Conservation (phyloP, 805 yeast genomes). For the Yarrowia bubula region DNA sequence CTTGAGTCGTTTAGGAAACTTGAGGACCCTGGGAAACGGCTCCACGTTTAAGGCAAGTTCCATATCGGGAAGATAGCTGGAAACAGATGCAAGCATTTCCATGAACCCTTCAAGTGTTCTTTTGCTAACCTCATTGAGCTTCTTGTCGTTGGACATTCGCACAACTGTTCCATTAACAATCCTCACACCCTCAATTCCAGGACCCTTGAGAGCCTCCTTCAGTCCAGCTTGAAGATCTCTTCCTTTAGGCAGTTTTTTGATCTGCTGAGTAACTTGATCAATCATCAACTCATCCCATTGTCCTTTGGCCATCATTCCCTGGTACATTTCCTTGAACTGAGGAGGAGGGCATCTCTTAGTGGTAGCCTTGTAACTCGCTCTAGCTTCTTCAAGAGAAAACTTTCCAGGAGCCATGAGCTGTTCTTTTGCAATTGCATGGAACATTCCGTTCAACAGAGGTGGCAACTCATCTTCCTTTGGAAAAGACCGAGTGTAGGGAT, state of each 20-base stretch:
- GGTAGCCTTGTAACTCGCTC: background rate
- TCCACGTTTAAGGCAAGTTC: background rate
- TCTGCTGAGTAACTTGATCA: background rate
- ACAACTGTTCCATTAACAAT: background rate
- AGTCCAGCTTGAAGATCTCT: background rate
- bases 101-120: background rate
- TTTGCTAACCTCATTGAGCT: background rate
- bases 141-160: background rate
- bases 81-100: background rate
- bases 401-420: background rate
- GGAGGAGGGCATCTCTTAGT: background rate
- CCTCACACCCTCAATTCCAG: background rate
- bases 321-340: background rate
- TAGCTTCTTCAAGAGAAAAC: background rate
- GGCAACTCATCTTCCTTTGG: background rate
- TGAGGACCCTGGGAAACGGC: background rate
- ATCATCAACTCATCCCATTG: background rate
- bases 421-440: background rate
- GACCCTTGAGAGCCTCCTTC: background rate
- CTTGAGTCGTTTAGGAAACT: background rate
- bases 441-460: background rate
- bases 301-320: background rate
- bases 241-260: background rate
- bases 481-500: background rate
- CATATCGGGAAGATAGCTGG: background rate